Evolutionary conservation across 192 early-diverging fungal species (phyloP).

Genomic region (Coemansia sp.): DNA sequence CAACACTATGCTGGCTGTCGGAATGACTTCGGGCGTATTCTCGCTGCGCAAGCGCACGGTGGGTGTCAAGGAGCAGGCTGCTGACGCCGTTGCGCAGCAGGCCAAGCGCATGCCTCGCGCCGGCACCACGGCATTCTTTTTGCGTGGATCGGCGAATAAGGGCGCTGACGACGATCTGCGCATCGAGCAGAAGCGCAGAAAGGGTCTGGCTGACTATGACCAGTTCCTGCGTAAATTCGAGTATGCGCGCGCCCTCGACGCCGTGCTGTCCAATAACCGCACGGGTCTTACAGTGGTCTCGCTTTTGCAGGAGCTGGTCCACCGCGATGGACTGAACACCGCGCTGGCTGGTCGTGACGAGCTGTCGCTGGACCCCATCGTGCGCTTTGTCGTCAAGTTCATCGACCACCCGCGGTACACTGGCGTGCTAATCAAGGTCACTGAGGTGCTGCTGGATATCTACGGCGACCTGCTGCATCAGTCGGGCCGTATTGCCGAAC

Average conservation of each 20-base stretch:
- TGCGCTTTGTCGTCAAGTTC: conserved; percentile 78
- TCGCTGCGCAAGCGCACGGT: conserved; percentile 83
- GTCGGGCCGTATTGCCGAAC: conserved; percentile 77
- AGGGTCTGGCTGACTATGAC: conserved; percentile 78
- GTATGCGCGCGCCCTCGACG: conserved; percentile 88
- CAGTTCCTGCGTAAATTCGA: conserved; percentile 80
- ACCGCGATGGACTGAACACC: conserved; percentile 74
- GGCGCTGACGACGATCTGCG: conserved; percentile 70
- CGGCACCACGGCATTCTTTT: conserved; percentile 74
- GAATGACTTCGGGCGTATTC: conserved; percentile 89
- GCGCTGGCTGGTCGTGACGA: conserved; percentile 91
- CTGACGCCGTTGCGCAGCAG: conserved; percentile 22
- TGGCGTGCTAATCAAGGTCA: conserved; percentile 73
- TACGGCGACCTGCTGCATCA: conserved; percentile 79
- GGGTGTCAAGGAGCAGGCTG: conserved; percentile 67
- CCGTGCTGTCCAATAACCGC: conserved; percentile 67
- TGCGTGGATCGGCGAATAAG: conserved; percentile 59
- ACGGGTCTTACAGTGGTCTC: conserved; percentile 66
- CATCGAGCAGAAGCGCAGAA: conserved; percentile 67
- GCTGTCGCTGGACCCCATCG: conserved; percentile 76
- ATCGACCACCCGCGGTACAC: conserved; percentile 83
- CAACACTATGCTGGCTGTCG: conserved; percentile 85
- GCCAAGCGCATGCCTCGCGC: conserved; percentile 42
- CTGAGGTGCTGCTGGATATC: conserved; percentile 71
- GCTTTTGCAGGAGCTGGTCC: conserved; percentile 87